Conservation (phyloP, 768 basidiomycete species). For the Pholiota microspora region DNA sequence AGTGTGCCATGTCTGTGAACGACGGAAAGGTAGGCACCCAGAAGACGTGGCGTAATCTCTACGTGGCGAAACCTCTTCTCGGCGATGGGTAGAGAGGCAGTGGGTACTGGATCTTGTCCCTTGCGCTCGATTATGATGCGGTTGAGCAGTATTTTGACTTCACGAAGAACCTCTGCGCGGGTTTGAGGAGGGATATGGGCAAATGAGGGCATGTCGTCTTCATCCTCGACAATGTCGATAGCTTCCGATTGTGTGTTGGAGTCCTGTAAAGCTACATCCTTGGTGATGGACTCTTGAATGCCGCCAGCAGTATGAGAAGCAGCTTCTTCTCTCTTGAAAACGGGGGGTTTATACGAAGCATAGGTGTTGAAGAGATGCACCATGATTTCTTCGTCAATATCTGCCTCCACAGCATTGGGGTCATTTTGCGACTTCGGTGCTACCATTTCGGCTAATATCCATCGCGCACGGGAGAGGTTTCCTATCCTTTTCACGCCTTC, state of each 20-base stretch:
- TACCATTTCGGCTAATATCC: slow-evolving; percentile 89
- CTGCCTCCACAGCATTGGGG: slow-evolving; percentile 22
- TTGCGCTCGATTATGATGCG: slow-evolving; percentile 50
- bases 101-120: not conserved
- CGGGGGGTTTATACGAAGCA: slow-evolving; percentile 73
- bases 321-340: slow-evolving; percentile 39
- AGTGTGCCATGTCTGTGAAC: slow-evolving; percentile 57
- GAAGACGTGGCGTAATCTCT: slow-evolving; percentile 52
- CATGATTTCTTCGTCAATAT: slow-evolving; percentile 69
- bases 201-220: slow-evolving; percentile 29
- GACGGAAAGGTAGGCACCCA: slow-evolving; percentile 83
- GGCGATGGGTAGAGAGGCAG: slow-evolving; percentile 9
- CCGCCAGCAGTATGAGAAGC: slow-evolving; percentile 5
- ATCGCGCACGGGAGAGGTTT: slow-evolving; percentile 78
- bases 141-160: slow-evolving; percentile 64
- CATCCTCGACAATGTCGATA: not conserved
- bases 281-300: slow-evolving; percentile 1
- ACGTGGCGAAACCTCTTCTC: slow-evolving; percentile 54
- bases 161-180: slow-evolving; percentile 65
- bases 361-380: slow-evolving; percentile 87
- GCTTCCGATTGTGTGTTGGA: not conserved
- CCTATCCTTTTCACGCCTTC: slow-evolving; percentile 88
- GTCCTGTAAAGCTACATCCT: not conserved
- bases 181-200: slow-evolving; percentile 71
- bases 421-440: slow-evolving; percentile 28